These are phyloP conservation scores for Ogataea dorogensis DNA, from an alignment of 805 yeast genomes.

Conservation along the genomic window DNA sequence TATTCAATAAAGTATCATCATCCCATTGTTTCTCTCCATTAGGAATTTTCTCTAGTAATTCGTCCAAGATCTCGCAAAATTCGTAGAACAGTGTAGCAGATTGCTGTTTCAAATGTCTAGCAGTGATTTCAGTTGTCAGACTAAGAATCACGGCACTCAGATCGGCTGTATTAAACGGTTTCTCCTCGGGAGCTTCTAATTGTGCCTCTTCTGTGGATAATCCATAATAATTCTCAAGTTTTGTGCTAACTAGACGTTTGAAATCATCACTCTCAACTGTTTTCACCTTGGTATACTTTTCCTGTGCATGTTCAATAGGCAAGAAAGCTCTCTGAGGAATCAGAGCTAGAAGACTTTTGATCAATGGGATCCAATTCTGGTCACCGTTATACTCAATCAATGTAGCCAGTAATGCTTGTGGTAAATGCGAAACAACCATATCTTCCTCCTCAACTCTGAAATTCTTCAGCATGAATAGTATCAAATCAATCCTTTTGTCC, in stretches of 20 bases:
- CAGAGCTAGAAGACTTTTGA: conserved; percentile 44
- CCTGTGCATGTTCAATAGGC: conserved; percentile 47
- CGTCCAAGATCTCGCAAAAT: conserved; percentile 36
- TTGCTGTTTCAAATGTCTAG: conserved; percentile 13
- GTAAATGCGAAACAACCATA: conserved; percentile 72
- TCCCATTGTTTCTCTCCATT: conserved; percentile 30
- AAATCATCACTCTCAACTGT: conserved; percentile 14
- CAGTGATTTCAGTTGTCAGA: conserved; percentile 27
- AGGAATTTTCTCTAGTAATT: conserved; percentile 48
- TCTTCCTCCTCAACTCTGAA: conserved; percentile 87
- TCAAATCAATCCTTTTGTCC: conserved; percentile 43
- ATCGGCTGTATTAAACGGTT: conserved; percentile 37
- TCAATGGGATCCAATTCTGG: conserved; percentile 39
- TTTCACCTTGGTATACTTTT: conserved; percentile 10
- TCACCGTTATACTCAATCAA: conserved; percentile 33
- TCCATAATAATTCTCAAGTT: conserved; percentile 21
- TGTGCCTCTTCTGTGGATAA: conserved; percentile 7
- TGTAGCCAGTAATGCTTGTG: conserved; percentile 57
- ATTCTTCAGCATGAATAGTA: conserved; percentile 56
- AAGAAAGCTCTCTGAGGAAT: conserved; percentile 65
- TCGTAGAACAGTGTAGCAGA: conserved; percentile 28
- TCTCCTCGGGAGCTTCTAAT: conserved; percentile 8
- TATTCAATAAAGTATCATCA: conserved; percentile 26
- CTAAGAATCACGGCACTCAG: conserved; percentile 41
- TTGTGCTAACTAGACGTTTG: conserved; percentile 8